Evolutionary conservation across 1,284 basidiomycete genomes (phyloP).

Genomic region (Tremellales sp.): DNA sequence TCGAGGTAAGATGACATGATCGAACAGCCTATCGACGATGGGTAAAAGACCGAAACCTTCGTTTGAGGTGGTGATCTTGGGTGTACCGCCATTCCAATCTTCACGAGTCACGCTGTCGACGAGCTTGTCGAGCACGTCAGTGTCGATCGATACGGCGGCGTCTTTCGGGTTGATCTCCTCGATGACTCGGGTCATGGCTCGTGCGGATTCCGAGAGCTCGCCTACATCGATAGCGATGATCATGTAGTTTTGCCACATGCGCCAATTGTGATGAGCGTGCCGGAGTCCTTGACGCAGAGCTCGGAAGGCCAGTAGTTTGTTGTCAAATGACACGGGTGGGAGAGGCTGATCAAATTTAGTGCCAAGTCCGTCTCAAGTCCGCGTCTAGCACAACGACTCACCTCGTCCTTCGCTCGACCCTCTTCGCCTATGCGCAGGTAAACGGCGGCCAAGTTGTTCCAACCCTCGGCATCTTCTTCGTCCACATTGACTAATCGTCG

Average conservation of each 20-base stretch:
- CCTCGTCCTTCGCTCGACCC: constrained; percentile 26
- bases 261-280: constrained; percentile 84
- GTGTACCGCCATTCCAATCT: constrained; percentile 40
- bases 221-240: constrained; percentile 89
- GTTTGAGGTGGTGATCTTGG: constrained; percentile 52
- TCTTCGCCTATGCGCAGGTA: constrained; percentile 74
- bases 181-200: constrained; percentile 76
- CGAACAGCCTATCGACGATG: constrained; percentile 66
- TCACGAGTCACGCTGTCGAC: constrained; percentile 75
- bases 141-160: constrained; percentile 65
- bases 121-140: constrained; percentile 80
- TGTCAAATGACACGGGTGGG: constrained; percentile 46
- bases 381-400: constrained; percentile 13
- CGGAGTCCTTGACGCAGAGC: constrained; percentile 87
- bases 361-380: too few species aligned
- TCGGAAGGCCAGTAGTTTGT: constrained; percentile 88
- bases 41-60: constrained; percentile 63
- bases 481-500: constrained; percentile 81
- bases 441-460: constrained; percentile 95
- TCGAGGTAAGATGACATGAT: constrained; percentile 69
- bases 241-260: constrained; percentile 99
- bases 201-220: constrained; percentile 79
- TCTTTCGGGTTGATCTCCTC: constrained; percentile 62
- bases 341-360: constrained; percentile 16
- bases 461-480: constrained; percentile 94